Percentiles rank a stretch among this genome's conserved stretches.
Evolutionary conservation across 2,329 filamentous ascomycete genomes (phyloP).

Genomic region (Fusarium sp.): DNA sequence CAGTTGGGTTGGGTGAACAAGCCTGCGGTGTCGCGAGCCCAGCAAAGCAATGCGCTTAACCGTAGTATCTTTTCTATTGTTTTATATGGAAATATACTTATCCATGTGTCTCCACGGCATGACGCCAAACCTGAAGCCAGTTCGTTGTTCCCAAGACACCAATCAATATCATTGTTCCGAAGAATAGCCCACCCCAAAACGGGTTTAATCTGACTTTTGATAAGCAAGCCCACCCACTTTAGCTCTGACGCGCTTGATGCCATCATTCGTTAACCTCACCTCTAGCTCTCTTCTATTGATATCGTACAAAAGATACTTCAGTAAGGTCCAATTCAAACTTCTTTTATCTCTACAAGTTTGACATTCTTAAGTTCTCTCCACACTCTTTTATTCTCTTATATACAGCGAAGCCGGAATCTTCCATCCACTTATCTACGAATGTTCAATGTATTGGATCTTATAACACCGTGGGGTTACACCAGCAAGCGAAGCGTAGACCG

Average conservation of each 20-base stretch:
- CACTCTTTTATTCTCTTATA: not conserved
- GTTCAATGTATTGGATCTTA: slow-evolving; percentile 9
- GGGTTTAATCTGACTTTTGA: slow-evolving; percentile 19
- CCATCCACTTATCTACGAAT: not conserved
- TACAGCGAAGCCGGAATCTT: not conserved
- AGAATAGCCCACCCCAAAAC: slow-evolving; percentile 30
- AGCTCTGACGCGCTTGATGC: slow-evolving; percentile 31
- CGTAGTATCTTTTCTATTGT: slow-evolving; percentile 18
- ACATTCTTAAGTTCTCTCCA: not conserved
- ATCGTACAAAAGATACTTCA: slow-evolving; percentile 5
- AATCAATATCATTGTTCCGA: slow-evolving; percentile 29
- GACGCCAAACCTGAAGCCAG: slow-evolving; percentile 36
- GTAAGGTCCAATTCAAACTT: not conserved
- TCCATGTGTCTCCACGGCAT: slow-evolving; percentile 18
- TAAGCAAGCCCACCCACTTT: slow-evolving; percentile 18
- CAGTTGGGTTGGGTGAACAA: slow-evolving; percentile 21
- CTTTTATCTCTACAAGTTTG: not conserved
- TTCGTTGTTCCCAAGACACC: slow-evolving; percentile 25
- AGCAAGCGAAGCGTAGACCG: slow-evolving; percentile 13
- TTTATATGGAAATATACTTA: slow-evolving; percentile 27
- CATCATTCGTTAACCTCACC: slow-evolving; percentile 25
- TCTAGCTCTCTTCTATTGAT: slow-evolving; percentile 23
- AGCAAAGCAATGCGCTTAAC: slow-evolving; percentile 13
- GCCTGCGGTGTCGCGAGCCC: slow-evolving; percentile 12
- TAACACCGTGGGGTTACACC: slow-evolving; percentile 25